phyloP scores from a whole-genome alignment of 73 alveolate species.

The Tetrahymena borealis region DNA sequence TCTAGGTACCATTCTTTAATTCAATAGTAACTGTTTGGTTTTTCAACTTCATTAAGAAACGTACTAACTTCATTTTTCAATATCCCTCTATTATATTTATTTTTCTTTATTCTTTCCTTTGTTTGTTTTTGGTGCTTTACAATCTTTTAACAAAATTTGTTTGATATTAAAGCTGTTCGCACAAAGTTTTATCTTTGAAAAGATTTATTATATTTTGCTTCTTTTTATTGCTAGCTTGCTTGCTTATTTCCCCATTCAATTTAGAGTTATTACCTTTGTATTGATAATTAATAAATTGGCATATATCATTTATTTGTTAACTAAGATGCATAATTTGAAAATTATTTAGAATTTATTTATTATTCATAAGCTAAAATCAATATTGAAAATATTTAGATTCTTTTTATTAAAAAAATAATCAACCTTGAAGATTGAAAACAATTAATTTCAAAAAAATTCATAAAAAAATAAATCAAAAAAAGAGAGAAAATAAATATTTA shows the following conservation, averaged over 20 bases:
- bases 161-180: not conserved
- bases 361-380: too few relatives aligned
- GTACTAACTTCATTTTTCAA: conserved; percentile 77
- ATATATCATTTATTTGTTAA: too few relatives aligned
- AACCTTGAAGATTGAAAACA: too few relatives aligned
- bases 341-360: too few relatives aligned
- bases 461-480: not conserved
- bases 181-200: not conserved
- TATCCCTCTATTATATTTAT: conserved; percentile 1
- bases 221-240: too few relatives aligned
- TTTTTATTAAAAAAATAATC: too few relatives aligned
- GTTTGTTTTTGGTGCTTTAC: not conserved
- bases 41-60: conserved; percentile 93
- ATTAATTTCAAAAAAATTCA: not conserved
- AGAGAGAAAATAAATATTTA: not conserved
- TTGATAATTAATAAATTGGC: too few relatives aligned
- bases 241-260: not conserved
- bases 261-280: too few relatives aligned
- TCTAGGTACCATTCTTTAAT: conserved; percentile 97
- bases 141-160: not conserved
- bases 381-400: too few relatives aligned
- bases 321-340: too few relatives aligned
- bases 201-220: too few relatives aligned
- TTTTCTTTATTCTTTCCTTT: not conserved
- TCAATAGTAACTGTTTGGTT: conserved; percentile 97